Conservation (phyloP, 148 eudicot species). For the Fagopyrum homotropicum region DNA sequence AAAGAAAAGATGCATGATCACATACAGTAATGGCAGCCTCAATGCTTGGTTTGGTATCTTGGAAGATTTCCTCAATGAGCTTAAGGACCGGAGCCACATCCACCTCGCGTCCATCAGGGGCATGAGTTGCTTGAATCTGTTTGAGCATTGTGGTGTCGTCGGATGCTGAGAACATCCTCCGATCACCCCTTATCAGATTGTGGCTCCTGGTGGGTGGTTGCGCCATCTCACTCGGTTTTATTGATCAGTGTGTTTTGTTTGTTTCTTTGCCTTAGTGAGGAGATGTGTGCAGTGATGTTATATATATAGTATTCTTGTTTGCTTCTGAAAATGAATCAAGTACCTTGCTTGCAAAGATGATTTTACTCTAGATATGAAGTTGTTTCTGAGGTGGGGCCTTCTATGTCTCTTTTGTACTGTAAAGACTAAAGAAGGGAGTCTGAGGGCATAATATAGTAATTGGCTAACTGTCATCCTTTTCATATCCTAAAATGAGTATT, state of each 20-base stretch:
- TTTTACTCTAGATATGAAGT: slow-evolving; percentile 26
- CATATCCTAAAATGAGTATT: background rate
- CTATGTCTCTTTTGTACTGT: background rate
- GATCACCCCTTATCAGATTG: slow-evolving; percentile 42
- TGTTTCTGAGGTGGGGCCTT: background rate
- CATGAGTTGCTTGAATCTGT: slow-evolving; percentile 65
- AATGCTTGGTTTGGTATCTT: slow-evolving; percentile 38
- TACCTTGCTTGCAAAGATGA: slow-evolving; percentile 66
- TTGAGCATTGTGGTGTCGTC: slow-evolving; percentile 71
- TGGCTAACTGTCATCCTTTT: background rate
- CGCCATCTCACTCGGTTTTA: slow-evolving; percentile 8
- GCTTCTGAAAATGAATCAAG: slow-evolving; percentile 34
- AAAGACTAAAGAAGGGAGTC: background rate
- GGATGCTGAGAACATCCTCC: slow-evolving; percentile 60
- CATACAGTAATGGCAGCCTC: slow-evolving; percentile 32
- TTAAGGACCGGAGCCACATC: slow-evolving; percentile 58
- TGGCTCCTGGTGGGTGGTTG: slow-evolving; percentile 25
- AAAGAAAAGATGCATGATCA: background rate
- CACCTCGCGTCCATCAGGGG: slow-evolving; percentile 65
- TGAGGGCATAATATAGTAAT: background rate
- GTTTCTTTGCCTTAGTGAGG: slow-evolving; percentile 1
- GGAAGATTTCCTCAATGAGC: slow-evolving; percentile 50
- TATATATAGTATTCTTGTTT: slow-evolving; percentile 9
- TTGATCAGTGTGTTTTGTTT: background rate
- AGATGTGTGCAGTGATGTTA: slow-evolving; percentile 13